Evolutionary conservation across 345 rosid genomes (phyloP), one percentile per base, ranked within the genome.

Genomic region (Gossypium mustelinum): DNA sequence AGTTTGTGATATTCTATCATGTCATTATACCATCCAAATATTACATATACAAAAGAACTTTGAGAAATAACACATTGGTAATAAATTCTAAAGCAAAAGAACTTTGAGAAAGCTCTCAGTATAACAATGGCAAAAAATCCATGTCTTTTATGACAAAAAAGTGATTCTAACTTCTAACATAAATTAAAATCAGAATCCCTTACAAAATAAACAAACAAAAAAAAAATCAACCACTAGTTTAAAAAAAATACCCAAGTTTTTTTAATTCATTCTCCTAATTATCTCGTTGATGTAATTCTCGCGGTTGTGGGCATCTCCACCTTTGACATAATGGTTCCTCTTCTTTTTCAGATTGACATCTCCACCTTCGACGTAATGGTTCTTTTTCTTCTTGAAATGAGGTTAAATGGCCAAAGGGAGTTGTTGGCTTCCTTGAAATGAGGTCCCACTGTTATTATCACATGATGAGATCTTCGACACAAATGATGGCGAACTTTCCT

Each of bases 321-420:
- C 98, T 84, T 94, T 97, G 0, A 94, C 97, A 45, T 94, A 94
- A 83, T 94, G 98, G 76, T 92, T 92, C 66, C 97, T 88, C 88
- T 92, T 92, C 89, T 89, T 92, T 86, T 92, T 86, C 44, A 94
- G 67, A 73, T 97, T 97, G 5, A 0, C 34, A 29, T 29, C 34
- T 29, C 5, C 34, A 29, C 34, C 34, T 29, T 29, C 34, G 34
- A 44, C 97, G 89, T 55, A 87, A 78, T 0, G 98, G 98, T 9
- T 97, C 98, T 84, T 88, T 94, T 78, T 92, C 92, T 29, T 29
- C 87, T 92, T 94, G 81, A 94, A 94, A 70, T 90, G 4, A 29
- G 34, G 34, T 29, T 3, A 29, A 29, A 29, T 29, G 5, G 34
- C 34, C 34, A 29, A 29, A 29, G 1, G 5, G 4, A 3, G 5